Base-by-base conservation (phyloP, 2,329 filamentous ascomycete species). In the Hymenoscyphus occultus region DNA sequence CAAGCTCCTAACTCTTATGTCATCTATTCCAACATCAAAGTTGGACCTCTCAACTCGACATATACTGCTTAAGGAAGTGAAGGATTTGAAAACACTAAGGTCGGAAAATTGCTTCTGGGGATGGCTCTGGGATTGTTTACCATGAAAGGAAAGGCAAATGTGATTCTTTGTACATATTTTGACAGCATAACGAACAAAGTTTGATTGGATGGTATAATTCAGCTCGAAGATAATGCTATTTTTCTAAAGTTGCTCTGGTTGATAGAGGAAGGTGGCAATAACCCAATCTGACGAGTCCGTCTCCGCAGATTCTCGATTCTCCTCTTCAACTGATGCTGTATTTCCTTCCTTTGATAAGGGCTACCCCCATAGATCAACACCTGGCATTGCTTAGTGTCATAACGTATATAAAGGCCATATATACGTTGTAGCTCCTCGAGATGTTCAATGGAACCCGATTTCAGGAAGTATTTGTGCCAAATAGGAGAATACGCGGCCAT, bases 1-100 rank as follows among this genome's bases (percentile, higher is more conserved):
- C 69, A 77, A 62, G 72, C 74, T 19, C 78, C 83, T 58, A 78
- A 80, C 75, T 77, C 84, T 22, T 73, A 69, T 58, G 80, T 81
- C 77, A 68, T 67, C 28, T 72, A 71, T 65, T 72, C 73, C 56
- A 73, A 74, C 65, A 73, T 74, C 66, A 73, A 72, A 65, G 63
- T 67, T 51, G 73, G 73, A 35, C 63, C 70, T 10, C 73, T 74
- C 63, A 71, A 71, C 64, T 74, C 72, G 5, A 74, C 73, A 48
- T 73, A 66, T 61, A 62, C 68, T 14, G 35, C 35, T 7, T 35
- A 35, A 35, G 35, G 9, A 35, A 7, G 9, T 35, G 35, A 35
- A 35, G 35, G 35, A 35, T 35, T 35, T 10, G 9, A 35, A 35
- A 35, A 7, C 9, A 35, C 35, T 35, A 35, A 35, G 35, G 9